Evolutionary conservation across 108 stramenopile genomes (phyloP).

Genomic region (Craspedostauros australis): DNA sequence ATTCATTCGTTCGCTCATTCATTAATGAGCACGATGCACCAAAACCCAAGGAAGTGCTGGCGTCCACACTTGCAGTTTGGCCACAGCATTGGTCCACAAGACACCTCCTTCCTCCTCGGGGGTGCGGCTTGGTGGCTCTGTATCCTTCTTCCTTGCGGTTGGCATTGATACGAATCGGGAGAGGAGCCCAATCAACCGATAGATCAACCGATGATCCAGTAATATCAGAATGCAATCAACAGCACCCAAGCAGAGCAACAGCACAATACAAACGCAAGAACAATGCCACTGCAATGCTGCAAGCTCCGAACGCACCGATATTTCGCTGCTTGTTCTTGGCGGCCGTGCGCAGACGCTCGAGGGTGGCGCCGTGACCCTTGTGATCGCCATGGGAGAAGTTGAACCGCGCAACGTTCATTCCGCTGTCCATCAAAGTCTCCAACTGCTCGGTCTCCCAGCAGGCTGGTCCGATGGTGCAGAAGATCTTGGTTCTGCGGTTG

Average conservation of each 20-base stretch:
- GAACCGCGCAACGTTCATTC: conserved; percentile 90
- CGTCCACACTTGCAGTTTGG: no score
- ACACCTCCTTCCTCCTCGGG: no score
- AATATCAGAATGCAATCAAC: neutral
- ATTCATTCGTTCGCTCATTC: no score
- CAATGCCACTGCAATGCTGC: neutral
- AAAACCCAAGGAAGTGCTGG: no score
- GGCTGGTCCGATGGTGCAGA: conserved; percentile 78
- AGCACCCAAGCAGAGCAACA: neutral
- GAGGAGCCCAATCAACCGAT: no score
- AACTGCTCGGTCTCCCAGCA: conserved; percentile 68
- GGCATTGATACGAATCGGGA: no score
- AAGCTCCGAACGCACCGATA: conserved; percentile 38
- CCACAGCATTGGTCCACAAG: no score
- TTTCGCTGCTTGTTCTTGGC: conserved; percentile 59
- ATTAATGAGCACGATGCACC: no score
- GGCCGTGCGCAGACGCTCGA: conserved; percentile 61
- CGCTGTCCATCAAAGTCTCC: conserved; percentile 67
- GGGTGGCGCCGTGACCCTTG: conserved; percentile 49
- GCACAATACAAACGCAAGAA: no score
- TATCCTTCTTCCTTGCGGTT: no score
- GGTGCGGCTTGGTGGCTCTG: no score
- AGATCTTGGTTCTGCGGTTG: conserved; percentile 63
- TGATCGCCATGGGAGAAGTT: conserved; percentile 86
- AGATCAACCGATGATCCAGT: neutral